Conservation (phyloP, 2,329 filamentous ascomycete species). For the Paraconiothyrium sp. region DNA sequence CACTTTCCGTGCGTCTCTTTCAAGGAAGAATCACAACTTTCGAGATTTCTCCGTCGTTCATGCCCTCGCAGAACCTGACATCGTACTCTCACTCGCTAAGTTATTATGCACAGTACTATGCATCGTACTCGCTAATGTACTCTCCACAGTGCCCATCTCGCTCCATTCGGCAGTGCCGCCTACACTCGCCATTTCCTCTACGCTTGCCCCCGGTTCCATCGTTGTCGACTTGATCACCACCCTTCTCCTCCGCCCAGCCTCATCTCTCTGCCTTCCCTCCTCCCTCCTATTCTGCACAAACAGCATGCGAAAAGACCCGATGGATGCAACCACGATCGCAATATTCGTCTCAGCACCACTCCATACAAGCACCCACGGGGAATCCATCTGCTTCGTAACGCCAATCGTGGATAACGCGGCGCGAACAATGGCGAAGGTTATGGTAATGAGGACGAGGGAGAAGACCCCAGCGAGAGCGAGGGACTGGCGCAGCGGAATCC, state of each 20-base stretch:
- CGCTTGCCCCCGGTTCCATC: neutral
- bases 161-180: neutral
- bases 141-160: neutral
- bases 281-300: slow-evolving; percentile 16
- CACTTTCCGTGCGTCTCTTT: no score
- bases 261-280: neutral
- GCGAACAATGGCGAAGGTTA: slow-evolving; percentile 22
- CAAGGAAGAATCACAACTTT: neutral
- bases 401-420: slow-evolving; percentile 12
- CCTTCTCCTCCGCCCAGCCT: neutral
- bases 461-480: slow-evolving; percentile 22
- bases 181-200: neutral
- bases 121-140: neutral
- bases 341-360: slow-evolving; percentile 14
- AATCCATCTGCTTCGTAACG: slow-evolving; percentile 17
- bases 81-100: neutral
- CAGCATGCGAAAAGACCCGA: slow-evolving; percentile 21
- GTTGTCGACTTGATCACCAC: neutral
- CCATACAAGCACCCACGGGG: slow-evolving; percentile 18
- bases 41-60: neutral
- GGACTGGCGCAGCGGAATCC: slow-evolving; percentile 11
- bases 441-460: slow-evolving; percentile 23
- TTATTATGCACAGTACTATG: neutral
- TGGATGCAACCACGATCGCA: slow-evolving; percentile 21
- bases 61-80: neutral